phyloP scores from a whole-genome alignment of 169 alveolate genomes.

The Plasmodium billcollinsi region DNA sequence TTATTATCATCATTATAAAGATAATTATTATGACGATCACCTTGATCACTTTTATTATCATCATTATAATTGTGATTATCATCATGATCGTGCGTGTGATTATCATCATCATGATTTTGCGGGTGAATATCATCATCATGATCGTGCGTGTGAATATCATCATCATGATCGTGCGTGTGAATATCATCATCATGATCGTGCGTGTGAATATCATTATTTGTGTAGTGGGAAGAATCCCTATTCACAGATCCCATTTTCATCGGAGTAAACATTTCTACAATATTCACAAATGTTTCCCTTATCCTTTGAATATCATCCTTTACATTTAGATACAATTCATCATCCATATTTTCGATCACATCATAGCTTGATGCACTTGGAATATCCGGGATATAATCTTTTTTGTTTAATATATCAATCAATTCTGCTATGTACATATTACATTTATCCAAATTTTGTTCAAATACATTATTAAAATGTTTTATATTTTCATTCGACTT shows the following conservation, averaged over 20 bases:
- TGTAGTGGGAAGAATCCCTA: background rate
- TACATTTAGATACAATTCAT: background rate
- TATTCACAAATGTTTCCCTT: constrained; percentile 1
- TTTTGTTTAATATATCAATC: background rate
- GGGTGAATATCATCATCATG: no score
- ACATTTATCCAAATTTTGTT: constrained; percentile 18
- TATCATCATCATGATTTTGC: no score
- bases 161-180: no score
- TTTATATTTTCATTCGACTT: constrained; percentile 9
- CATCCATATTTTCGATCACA: background rate
- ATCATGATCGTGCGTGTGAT: no score
- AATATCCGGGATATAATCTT: background rate
- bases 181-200: background rate
- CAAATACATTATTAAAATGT: background rate
- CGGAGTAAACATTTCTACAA: constrained; percentile 9
- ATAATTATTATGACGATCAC: background rate
- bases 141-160: no score
- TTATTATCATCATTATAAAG: no score
- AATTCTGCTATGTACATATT: background rate
- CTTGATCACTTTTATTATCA: no score
- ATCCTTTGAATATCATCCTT: background rate
- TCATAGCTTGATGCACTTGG: background rate
- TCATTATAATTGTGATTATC: no score
- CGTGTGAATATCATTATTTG: background rate
- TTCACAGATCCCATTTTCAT: background rate